Evolutionary conservation across 768 basidiomycete species (phyloP), one percentile per base, ranked within the genome.

Genomic region (Lentinula boryana): DNA sequence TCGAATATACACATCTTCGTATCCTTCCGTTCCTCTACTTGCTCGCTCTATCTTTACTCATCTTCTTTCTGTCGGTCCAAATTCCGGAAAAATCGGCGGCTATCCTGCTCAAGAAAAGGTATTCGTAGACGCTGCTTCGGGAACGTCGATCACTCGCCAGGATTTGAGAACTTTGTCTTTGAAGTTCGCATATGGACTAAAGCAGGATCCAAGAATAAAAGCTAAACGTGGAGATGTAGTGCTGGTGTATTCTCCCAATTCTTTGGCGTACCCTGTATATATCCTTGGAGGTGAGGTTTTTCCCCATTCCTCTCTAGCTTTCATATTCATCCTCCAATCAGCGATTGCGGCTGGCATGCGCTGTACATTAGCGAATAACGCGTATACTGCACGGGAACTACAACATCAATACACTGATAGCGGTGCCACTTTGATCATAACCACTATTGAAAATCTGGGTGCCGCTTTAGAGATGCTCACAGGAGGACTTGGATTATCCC

Each of bases 341-440:
- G 70, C 72, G 16, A 64, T 80, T n/a, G 84, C 87, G 0, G 83
- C 82, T 0, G 85, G 84, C 3, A 64, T 82, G 12, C 68, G 77
- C 31, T 75, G 78, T 21, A 84, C 84, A 1, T 76, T 81, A 3
- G 83, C 81, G 21, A 88, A 86, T 70, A 78, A 75, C 44, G 69
- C 72, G 0, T 88, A 84, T 67, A 82, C 80, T 2, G 65, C 78
- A 8, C 60, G 64, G 0, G 88, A 89, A 63, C 74, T 89, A 1
- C 70, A 70, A 1, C 78, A 83, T 65, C 89, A 89, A 69, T 86
- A 89, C 61, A 72, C 63, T 13, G 85, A 95, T 67, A 86, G 86
- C 58, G 72, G 79, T 2, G 87, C 93, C 0, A 76, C 78, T 52
- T 63, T 88, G 23, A 69, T 93, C 31, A 82, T 93, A 60, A 78